These are phyloP conservation scores for Stereocaulon alpinum DNA, from an alignment of 495 filamentous ascomycete genomes.

Conservation along the genomic window DNA sequence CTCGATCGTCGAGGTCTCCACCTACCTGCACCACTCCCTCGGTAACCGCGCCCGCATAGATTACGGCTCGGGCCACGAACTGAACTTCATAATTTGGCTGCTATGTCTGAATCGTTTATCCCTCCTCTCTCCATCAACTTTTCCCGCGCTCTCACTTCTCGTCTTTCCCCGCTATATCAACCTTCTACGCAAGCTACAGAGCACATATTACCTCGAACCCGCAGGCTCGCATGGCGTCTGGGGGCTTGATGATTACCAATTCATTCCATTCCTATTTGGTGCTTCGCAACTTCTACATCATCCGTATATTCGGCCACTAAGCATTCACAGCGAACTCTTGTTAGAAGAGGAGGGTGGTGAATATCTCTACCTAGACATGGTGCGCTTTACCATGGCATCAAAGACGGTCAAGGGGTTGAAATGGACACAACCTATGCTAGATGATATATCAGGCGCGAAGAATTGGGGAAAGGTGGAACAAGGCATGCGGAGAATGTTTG, in stretches of 20 bases:
- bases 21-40: conserved; percentile 74
- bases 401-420: conserved; percentile 93
- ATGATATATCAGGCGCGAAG: conserved; percentile 90
- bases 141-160: conserved; percentile 59
- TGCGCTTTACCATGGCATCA: conserved; percentile 86
- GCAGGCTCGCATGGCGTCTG: conserved; percentile 93
- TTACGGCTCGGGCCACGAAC: conserved; percentile 93
- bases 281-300: conserved; percentile 85
- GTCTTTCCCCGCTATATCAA: conserved; percentile 73
- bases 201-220: conserved; percentile 90
- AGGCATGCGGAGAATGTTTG: conserved; percentile 95
- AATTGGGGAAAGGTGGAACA: conserved; percentile 87
- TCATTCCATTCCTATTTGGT: conserved; percentile 93
- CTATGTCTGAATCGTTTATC: conserved; percentile 78
- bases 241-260: conserved; percentile 95
- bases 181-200: conserved; percentile 73
- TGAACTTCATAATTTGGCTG: conserved; percentile 93
- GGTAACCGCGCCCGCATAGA: conserved; percentile 85
- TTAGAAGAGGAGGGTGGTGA: conserved; percentile 77
- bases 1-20: conserved; percentile 58
- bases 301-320: conserved; percentile 72
- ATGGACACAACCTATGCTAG: conserved; percentile 97
- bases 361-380: conserved; percentile 84
- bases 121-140: conserved; percentile 52
- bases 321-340: conserved; percentile 75